These are phyloP conservation scores for Ophiostoma sp. DNA, from an alignment of 2,329 filamentous ascomycete species.

Conservation along the genomic window DNA sequence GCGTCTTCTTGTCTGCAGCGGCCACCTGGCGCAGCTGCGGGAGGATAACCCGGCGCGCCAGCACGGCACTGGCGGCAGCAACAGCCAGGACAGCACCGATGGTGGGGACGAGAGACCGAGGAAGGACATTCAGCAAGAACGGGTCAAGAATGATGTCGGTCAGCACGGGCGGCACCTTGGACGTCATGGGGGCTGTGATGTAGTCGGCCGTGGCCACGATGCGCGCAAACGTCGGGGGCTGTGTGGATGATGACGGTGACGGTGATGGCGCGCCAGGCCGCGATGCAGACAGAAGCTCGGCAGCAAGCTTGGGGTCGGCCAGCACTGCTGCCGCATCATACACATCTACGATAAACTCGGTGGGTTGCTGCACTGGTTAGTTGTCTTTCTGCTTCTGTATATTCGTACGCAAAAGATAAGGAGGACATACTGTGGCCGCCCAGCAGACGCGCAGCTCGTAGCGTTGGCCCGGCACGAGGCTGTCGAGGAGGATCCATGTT, in stretches of 20 bases:
- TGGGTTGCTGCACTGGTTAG: conserved; percentile 65
- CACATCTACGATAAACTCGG: conserved; percentile 65
- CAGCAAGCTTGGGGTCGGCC: conserved; percentile 55
- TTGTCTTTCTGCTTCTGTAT: background rate
- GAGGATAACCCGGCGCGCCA: conserved; percentile 39
- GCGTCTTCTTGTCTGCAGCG: background rate
- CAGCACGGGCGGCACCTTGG: conserved; percentile 62
- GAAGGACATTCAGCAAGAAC: conserved; percentile 68
- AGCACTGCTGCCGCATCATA: conserved; percentile 59
- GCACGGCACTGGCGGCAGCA: conserved; percentile 42
- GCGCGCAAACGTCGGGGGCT: conserved; percentile 4
- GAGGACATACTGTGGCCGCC: conserved; percentile 67
- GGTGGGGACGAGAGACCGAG: conserved; percentile 69
- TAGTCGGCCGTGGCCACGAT: conserved; percentile 76
- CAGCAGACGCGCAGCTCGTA: conserved; percentile 94
- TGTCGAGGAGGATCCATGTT: conserved; percentile 74
- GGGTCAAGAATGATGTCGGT: conserved; percentile 85
- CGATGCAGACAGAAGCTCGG: conserved; percentile 45
- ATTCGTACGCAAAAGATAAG: conserved; percentile 4
- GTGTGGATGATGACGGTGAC: conserved; percentile 47
- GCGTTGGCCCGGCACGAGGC: conserved; percentile 63
- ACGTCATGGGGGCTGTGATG: conserved; percentile 71
- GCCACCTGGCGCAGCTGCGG: conserved; percentile 33
- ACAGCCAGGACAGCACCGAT: conserved; percentile 62
- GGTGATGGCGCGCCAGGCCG: conserved; percentile 37